Evolutionary conservation across 1,139 yeast species (phyloP).

Genomic region (Torulaspora pretoriensis): DNA sequence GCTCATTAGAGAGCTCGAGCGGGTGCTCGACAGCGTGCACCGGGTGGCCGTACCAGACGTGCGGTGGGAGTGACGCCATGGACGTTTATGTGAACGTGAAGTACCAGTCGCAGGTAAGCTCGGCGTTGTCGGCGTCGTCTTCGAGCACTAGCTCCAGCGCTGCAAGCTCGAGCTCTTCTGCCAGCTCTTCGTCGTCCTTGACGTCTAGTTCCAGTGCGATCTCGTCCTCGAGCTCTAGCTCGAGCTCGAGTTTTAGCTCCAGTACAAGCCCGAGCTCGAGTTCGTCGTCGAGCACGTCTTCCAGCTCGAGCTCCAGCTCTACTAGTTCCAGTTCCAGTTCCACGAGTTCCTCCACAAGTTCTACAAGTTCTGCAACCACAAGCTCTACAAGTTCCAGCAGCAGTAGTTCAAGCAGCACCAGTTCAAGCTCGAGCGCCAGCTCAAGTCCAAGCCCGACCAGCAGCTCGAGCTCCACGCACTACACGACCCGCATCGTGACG

Average conservation of each 20-base stretch:
- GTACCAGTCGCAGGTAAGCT: conserved; percentile 17
- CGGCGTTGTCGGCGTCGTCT: conserved; percentile 10
- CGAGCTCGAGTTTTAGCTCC: conserved; percentile 10
- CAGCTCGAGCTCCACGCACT: conserved; percentile 5
- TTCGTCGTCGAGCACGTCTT: not conserved
- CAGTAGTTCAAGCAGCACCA: conserved; percentile 8
- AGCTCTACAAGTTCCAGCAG: conserved; percentile 8
- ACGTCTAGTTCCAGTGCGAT: conserved; percentile 7
- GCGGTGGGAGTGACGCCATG: conserved; percentile 59
- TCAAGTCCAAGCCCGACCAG: conserved; percentile 6
- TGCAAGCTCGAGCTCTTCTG: conserved; percentile 1
- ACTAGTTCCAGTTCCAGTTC: conserved; percentile 8
- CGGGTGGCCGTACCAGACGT: conserved; percentile 54
- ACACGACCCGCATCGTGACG: conserved; percentile 16
- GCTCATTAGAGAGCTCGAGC: conserved; percentile 38
- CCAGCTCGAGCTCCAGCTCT: conserved; percentile 15
- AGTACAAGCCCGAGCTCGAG: conserved; percentile 6
- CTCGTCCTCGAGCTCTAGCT: conserved; percentile 9
- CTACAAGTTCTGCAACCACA: conserved; percentile 6
- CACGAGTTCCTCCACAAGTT: no score
- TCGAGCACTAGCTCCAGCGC: conserved; percentile 4
- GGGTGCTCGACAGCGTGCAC: conserved; percentile 50
- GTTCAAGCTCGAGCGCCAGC: conserved; percentile 5
- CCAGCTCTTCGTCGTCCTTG: conserved; percentile 3
- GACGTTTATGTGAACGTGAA: conserved; percentile 43